Percentiles rank a stretch among this genome's conserved stretches.
These are phyloP conservation scores for Malbranchea zuffiana DNA, from an alignment of 2,329 filamentous ascomycete species.

Conservation along the genomic window DNA sequence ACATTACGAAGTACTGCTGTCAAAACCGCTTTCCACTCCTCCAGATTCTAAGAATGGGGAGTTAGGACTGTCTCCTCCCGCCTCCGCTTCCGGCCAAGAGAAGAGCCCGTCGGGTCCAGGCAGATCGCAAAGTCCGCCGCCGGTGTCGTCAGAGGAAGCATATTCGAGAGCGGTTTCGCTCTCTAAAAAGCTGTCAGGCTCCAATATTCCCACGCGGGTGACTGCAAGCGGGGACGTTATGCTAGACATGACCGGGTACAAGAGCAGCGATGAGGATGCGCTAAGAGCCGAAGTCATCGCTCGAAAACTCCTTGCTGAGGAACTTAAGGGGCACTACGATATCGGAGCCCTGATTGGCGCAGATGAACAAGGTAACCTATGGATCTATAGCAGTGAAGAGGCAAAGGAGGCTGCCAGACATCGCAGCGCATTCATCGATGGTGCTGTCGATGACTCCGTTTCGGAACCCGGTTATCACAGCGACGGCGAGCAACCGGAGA, in stretches of 20 bases:
- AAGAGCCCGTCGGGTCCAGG: conserved; percentile 11
- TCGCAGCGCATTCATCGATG: conserved; percentile 42
- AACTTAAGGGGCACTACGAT: conserved; percentile 89
- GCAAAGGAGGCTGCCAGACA: conserved; percentile 81
- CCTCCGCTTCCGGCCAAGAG: background rate
- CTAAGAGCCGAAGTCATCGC: conserved; percentile 87
- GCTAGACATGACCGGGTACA: conserved; percentile 96
- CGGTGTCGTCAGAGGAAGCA: conserved; percentile 60
- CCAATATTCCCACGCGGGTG: conserved; percentile 87
- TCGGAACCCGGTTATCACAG: conserved; percentile 95
- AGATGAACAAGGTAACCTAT: conserved; percentile 92
- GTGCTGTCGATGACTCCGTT: conserved; percentile 56
- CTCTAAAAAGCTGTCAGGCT: conserved; percentile 75
- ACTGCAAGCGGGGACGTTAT: conserved; percentile 89
- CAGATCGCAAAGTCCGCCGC: conserved; percentile 66
- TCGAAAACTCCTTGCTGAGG: conserved; percentile 81
- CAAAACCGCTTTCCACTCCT: no score
- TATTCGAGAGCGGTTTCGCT: conserved; percentile 72
- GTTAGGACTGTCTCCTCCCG: conserved; percentile 4
- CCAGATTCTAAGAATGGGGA: no score
- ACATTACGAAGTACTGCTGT: no score
- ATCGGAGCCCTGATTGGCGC: conserved; percentile 91
- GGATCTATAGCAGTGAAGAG: conserved; percentile 98
- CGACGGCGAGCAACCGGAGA: conserved; percentile 59
- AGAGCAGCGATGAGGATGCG: conserved; percentile 84